Percentiles rank a stretch among this genome's conserved stretches.
These are phyloP conservation scores for Apophysomyces variabilis DNA, from an alignment of 371 early-diverging fungal species.

Conservation along the genomic window DNA sequence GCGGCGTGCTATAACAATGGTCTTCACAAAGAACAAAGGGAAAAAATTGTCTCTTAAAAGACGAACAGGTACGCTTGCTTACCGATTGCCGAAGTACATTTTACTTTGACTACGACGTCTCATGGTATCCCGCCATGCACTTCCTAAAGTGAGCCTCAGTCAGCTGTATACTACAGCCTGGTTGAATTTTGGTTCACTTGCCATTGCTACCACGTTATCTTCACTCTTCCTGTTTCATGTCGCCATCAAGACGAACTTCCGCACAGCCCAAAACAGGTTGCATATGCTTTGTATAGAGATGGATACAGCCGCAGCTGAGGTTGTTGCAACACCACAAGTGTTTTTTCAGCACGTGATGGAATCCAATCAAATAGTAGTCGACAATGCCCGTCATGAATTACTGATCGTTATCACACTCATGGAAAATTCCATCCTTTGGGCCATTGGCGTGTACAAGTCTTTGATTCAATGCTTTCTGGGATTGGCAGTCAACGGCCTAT, in stretches of 20 bases:
- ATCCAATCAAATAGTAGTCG: slow-evolving; percentile 19
- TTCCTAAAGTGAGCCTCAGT: neutral
- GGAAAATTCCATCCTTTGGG: slow-evolving; percentile 30
- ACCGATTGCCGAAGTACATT: no score
- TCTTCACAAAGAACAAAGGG: no score
- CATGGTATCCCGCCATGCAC: neutral
- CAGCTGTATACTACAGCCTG: slow-evolving; percentile 18
- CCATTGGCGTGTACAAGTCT: slow-evolving; percentile 40
- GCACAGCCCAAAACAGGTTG: neutral
- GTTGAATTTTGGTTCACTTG: slow-evolving; percentile 23
- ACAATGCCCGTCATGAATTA: slow-evolving; percentile 28
- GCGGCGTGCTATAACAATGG: no score
- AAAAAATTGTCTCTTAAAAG: no score
- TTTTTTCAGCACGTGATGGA: neutral
- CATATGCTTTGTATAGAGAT: slow-evolving; percentile 8
- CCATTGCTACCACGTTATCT: slow-evolving; percentile 4
- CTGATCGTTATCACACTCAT: slow-evolving; percentile 15
- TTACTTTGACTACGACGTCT: neutral
- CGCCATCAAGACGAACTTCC: slow-evolving; percentile 5
- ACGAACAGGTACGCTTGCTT: no score
- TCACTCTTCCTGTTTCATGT: slow-evolving; percentile 5
- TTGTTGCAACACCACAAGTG: neutral
- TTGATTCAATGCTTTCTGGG: slow-evolving; percentile 43
- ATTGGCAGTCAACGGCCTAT: slow-evolving; percentile 32
- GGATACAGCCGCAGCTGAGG: slow-evolving; percentile 7